Percentiles rank a stretch among this genome's conserved stretches.
phyloP scores from a whole-genome alignment of 2,329 filamentous ascomycete genomes.

The Allantophomopsis cytisporea region DNA sequence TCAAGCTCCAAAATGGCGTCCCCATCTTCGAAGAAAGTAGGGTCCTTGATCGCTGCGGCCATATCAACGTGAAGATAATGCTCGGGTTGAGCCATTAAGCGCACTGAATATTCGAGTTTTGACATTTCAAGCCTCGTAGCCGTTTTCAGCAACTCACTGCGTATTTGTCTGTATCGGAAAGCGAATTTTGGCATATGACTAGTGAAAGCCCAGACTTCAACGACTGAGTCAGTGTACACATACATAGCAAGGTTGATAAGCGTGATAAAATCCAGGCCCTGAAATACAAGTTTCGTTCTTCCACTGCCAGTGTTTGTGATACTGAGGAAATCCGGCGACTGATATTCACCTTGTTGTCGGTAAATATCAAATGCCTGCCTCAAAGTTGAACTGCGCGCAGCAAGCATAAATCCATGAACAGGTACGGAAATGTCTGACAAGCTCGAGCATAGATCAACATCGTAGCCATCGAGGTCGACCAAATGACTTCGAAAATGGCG shows the following conservation, averaged over 20 bases:
- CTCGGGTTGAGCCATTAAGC: slow-evolving; percentile 56
- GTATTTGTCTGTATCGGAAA: slow-evolving; percentile 64
- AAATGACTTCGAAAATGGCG: slow-evolving; percentile 30
- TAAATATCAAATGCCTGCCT: slow-evolving; percentile 46
- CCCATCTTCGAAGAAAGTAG: slow-evolving; percentile 61
- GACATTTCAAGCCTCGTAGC: slow-evolving; percentile 57
- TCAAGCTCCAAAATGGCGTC: slow-evolving; percentile 66
- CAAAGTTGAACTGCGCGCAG: slow-evolving; percentile 59
- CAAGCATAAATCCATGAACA: slow-evolving; percentile 69
- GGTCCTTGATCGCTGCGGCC: slow-evolving; percentile 51
- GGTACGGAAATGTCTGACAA: slow-evolving; percentile 63
- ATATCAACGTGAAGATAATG: slow-evolving; percentile 58
- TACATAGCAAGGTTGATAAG: slow-evolving; percentile 71
- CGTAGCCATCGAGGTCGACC: slow-evolving; percentile 23
- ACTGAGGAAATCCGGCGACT: slow-evolving; percentile 44
- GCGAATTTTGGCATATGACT: slow-evolving; percentile 46
- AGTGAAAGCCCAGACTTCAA: slow-evolving; percentile 80
- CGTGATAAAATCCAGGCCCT: slow-evolving; percentile 62
- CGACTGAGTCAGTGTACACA: slow-evolving; percentile 63
- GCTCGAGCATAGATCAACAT: slow-evolving; percentile 33
- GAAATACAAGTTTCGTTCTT: slow-evolving; percentile 48
- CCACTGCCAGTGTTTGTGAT: slow-evolving; percentile 37
- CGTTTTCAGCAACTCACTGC: slow-evolving; percentile 79
- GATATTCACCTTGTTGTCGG: slow-evolving; percentile 36
- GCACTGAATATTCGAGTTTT: slow-evolving; percentile 63